Base-by-base conservation (phyloP, 1,284 basidiomycete species). In the Chalciporus sp. region DNA sequence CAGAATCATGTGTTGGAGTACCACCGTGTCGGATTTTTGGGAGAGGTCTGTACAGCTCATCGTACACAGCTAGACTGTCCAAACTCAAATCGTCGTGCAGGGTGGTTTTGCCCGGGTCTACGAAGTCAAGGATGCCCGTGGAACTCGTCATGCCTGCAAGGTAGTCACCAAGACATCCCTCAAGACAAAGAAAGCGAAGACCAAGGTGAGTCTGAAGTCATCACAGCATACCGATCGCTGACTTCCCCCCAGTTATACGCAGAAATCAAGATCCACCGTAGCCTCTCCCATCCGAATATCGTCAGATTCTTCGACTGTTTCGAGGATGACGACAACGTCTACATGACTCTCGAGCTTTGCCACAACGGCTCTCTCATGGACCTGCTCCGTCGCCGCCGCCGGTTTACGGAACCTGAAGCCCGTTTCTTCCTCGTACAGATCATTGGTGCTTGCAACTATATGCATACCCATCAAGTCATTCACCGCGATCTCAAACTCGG, bases 251-350 rank as follows among this genome's bases (percentile, higher is more conserved):
- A 90, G 95, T 84, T 98, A 56, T 98, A 96, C 66, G 95, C 95
- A 57, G 96, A 99, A 81, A 98, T 99, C 72, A 98, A 97, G 80
- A 95, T 99, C 52, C 96, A 99, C 74, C 86, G 90, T 57, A 90
- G 94, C 19, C 83, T 98, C 51, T 75, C 86, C 35, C 96, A 99
- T 66, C 92, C 94, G 23, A 95, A 99, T 73, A 92, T 99, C 57
- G 95, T 98, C 57, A 76, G 78, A 17, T 98, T 99, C 70, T 81
- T 91, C 53, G 94, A 98, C 61, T 96, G 94, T 71, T 98, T 98
- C 68, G 95, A 99, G 74, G 96, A 98, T 68, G 82, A 87, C 9
- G 88, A 93, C 49, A 95, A 98, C 71, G 95, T 99, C 23, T 99
- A 98, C 75, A 97, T 99, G 88, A 89, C 90, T 9, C 85, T 99